Conservation (phyloP, 345 rosid species). For the Eucalyptus regnans region DNA sequence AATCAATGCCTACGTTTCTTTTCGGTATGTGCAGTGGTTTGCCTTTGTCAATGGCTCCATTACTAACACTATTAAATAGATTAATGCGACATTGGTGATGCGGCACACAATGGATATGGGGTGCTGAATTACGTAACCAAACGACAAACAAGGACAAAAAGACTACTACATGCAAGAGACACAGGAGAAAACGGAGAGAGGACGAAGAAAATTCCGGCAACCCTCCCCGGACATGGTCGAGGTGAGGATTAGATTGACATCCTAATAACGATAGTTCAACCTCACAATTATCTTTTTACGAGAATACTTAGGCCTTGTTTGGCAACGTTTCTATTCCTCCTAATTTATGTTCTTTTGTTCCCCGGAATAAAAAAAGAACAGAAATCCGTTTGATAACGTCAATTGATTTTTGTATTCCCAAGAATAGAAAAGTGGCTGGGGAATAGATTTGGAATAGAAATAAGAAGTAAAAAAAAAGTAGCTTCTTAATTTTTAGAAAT, state of each 20-base stretch:
- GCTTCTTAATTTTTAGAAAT: fast-evolving
- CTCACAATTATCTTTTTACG: background rate
- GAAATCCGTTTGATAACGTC: fast-evolving
- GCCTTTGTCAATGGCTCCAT: background rate
- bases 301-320: fast-evolving
- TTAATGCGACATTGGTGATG: background rate
- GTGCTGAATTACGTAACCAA: background rate
- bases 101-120: background rate
- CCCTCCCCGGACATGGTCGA: background rate
- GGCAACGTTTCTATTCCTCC: too few relatives aligned
- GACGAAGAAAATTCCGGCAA: background rate
- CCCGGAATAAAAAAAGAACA: too few relatives aligned
- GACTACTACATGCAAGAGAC: background rate
- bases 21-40: background rate
- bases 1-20: background rate
- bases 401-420: too few relatives aligned
- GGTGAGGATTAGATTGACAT: background rate
- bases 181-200: background rate
- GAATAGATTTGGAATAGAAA: fast-evolving
- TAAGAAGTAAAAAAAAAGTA: too few relatives aligned
- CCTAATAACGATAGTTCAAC: background rate
- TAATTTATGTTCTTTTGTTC: too few relatives aligned
- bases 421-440: fast-evolving
- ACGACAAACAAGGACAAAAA: background rate
- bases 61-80: background rate